phyloP scores from a whole-genome alignment of 805 yeast species.

The Kodamaea neixiangensis region DNA sequence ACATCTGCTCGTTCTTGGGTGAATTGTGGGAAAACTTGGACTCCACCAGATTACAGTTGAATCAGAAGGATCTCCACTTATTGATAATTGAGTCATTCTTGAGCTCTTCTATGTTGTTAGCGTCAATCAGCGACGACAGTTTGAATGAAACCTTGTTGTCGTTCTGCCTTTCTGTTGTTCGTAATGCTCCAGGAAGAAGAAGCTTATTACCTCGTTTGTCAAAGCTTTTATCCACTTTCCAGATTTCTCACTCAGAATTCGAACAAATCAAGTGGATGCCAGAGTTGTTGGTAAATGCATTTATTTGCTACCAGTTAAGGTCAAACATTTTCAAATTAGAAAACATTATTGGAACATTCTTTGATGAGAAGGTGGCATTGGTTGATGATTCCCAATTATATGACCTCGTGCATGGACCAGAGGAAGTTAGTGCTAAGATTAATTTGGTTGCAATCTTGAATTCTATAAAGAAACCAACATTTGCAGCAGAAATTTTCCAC shows the following conservation, averaged over 20 bases:
- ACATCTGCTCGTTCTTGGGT: constrained; percentile 35
- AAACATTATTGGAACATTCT: constrained; percentile 52
- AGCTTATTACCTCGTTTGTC: constrained; percentile 65
- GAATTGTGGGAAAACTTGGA: constrained; percentile 60
- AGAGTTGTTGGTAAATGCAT: constrained; percentile 46
- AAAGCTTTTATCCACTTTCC: constrained; percentile 46
- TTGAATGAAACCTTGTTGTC: constrained; percentile 28
- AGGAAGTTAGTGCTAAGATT: constrained; percentile 57
- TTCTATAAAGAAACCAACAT: constrained; percentile 25
- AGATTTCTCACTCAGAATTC: constrained; percentile 33
- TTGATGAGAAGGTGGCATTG: constrained; percentile 45
- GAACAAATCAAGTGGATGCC: constrained; percentile 53
- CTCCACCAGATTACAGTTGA: constrained; percentile 60
- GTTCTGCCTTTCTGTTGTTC: constrained; percentile 47
- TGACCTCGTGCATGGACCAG: constrained; percentile 51
- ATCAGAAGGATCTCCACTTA: constrained; percentile 65
- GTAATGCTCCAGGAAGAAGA: constrained; percentile 61
- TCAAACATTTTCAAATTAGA: constrained; percentile 63
- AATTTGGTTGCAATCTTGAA: constrained; percentile 50
- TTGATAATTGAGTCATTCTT: constrained; percentile 53
- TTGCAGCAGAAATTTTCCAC: constrained; percentile 34
- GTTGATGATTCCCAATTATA: constrained; percentile 37
- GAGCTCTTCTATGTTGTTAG: constrained; percentile 39
- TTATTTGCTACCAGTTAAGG: constrained; percentile 53
- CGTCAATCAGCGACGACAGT: constrained; percentile 30